These are phyloP conservation scores for Ashbya aceris DNA, from an alignment of 1,139 yeast species.

Conservation along the genomic window DNA sequence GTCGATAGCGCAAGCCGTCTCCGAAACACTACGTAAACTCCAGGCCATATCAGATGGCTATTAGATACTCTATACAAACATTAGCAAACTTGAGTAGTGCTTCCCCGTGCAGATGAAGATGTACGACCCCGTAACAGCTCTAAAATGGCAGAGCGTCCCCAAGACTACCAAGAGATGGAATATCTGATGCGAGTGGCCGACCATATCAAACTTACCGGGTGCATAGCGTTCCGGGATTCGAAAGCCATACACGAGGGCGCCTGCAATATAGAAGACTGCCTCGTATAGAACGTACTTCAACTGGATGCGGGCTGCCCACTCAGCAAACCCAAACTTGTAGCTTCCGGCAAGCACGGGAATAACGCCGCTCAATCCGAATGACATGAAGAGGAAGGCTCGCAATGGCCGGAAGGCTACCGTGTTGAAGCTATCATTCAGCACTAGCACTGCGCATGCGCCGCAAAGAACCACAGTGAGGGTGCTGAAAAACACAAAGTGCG, in stretches of 20 bases:
- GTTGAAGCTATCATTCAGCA: constrained; percentile 59
- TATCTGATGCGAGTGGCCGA: constrained; percentile 82
- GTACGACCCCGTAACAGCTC: constrained; percentile 54
- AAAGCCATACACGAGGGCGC: constrained; percentile 71
- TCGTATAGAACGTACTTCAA: constrained; percentile 55
- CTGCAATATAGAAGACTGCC: constrained; percentile 62
- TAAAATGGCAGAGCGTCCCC: constrained; percentile 73
- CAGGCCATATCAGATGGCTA: too few species aligned
- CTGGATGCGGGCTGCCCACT: constrained; percentile 44
- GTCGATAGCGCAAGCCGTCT: too few species aligned
- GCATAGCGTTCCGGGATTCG: constrained; percentile 67
- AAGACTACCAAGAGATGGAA: constrained; percentile 75
- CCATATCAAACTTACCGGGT: constrained; percentile 61
- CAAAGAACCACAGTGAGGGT: constrained; percentile 49
- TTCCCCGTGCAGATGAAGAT: constrained; percentile 36
- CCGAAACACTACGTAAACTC: too few species aligned
- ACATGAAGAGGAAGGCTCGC: constrained; percentile 68
- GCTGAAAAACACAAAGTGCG: constrained; percentile 38
- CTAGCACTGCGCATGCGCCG: constrained; percentile 49
- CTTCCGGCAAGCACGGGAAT: constrained; percentile 60
- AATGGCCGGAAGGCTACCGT: constrained; percentile 61
- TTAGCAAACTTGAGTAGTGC: constrained; percentile 7
- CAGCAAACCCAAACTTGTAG: constrained; percentile 35
- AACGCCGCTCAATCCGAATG: constrained; percentile 71
- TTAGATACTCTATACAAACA: constrained; percentile 1